Percentiles rank a stretch among this genome's conserved stretches.
These are phyloP conservation scores for Heimioporus sp. DNA, from an alignment of 768 basidiomycete species.

Conservation along the genomic window DNA sequence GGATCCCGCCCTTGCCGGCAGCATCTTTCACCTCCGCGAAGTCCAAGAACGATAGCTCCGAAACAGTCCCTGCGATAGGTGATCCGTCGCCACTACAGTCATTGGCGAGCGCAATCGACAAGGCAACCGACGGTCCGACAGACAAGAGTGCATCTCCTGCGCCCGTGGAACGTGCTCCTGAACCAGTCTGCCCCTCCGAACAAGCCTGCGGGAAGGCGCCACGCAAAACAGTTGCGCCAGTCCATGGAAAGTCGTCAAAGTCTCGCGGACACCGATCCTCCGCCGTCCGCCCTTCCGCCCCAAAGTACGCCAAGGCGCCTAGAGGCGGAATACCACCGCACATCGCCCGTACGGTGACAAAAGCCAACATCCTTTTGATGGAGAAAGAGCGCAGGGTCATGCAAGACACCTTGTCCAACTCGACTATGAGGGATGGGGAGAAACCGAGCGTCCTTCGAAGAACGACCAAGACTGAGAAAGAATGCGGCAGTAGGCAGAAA, in stretches of 20 bases:
- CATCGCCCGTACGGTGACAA: conserved; percentile 31
- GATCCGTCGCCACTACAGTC: background rate
- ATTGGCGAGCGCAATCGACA: background rate
- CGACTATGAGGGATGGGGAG: conserved; percentile 3
- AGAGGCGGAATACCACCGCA: conserved; percentile 31
- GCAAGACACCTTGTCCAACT: conserved; percentile 9
- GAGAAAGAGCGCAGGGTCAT: conserved; percentile 25
- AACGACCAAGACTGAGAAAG: background rate
- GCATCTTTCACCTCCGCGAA: background rate
- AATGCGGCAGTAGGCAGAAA: conserved; percentile 16
- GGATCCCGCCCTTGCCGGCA: conserved; percentile 7
- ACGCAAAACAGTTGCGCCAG: background rate
- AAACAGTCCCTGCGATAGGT: background rate
- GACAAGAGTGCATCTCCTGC: background rate
- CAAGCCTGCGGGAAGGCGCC: background rate
- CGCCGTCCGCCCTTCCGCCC: background rate
- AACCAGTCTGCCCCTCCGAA: background rate
- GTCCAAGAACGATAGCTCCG: background rate
- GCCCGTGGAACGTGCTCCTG: background rate
- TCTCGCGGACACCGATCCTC: background rate
- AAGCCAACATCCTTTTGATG: conserved; percentile 19
- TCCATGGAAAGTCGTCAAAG: conserved; percentile 2
- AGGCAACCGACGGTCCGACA: background rate
- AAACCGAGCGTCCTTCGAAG: conserved; percentile 29
- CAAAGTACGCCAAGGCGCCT: conserved; percentile 18